These are phyloP conservation scores for Paramecium primaurelia DNA, from an alignment of 73 alveolate species.

Conservation along the genomic window DNA sequence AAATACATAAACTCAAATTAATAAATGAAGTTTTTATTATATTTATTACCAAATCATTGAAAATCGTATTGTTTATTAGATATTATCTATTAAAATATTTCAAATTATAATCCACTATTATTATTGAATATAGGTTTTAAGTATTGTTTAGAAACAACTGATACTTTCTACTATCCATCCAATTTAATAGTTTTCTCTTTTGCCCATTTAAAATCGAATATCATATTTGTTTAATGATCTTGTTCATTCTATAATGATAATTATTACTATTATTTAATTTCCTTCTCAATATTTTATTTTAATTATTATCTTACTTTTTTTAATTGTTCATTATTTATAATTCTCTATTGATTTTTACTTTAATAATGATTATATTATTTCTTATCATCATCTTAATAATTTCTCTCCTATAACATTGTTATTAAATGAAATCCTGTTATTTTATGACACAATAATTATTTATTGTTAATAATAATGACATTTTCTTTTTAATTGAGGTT, in stretches of 20 bases:
- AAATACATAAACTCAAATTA: background rate
- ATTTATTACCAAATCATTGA: background rate
- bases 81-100: background rate
- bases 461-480: background rate
- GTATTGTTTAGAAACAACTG: background rate
- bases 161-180: background rate
- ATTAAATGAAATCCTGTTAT: background rate
- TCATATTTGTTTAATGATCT: background rate
- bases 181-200: background rate
- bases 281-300: background rate
- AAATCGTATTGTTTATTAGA: background rate
- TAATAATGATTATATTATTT: background rate
- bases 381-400: background rate
- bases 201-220: background rate
- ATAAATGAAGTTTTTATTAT: background rate
- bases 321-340: background rate
- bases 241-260: background rate
- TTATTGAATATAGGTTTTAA: background rate
- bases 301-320: background rate
- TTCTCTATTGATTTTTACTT: background rate
- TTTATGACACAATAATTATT: background rate
- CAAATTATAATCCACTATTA: background rate
- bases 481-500: background rate
- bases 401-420: background rate
- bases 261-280: background rate